Conservation (phyloP, 306 rosid species). For the Trifolium pratense region DNA sequence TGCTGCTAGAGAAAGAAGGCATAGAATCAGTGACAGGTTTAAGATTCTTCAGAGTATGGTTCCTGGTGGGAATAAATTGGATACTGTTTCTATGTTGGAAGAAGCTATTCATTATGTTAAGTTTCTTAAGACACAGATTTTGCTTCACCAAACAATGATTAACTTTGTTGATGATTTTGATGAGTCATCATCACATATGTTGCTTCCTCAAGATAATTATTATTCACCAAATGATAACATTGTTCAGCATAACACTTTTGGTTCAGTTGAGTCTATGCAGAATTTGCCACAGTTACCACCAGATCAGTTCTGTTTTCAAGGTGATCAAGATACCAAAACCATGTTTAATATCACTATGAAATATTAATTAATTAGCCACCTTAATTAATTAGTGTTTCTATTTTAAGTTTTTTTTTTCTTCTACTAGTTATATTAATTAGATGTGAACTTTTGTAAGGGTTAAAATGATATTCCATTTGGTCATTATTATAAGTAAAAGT, state of each 20-base stretch:
- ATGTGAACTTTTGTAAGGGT: conserved; percentile 18
- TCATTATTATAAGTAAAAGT: no score
- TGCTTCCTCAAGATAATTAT: not conserved
- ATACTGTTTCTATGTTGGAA: conserved; percentile 88
- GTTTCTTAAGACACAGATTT: conserved; percentile 80
- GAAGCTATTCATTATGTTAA: conserved; percentile 86
- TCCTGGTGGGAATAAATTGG: conserved; percentile 90
- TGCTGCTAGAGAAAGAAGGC: conserved; percentile 90
- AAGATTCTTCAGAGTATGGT: conserved; percentile 90
- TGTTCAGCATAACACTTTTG: conserved; percentile 29
- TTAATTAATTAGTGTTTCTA: conserved; percentile 35
- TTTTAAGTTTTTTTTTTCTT: not conserved
- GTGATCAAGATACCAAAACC: conserved; percentile 20
- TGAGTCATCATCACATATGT: not conserved
- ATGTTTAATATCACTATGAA: conserved; percentile 41
- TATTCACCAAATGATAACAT: not conserved
- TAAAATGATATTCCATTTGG: not conserved
- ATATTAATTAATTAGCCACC: conserved; percentile 42
- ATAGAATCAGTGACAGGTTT: conserved; percentile 86
- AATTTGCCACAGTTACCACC: conserved; percentile 30
- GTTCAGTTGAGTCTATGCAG: conserved; percentile 31
- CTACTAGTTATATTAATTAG: conserved; percentile 24
- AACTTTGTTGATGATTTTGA: conserved; percentile 45
- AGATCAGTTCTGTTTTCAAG: conserved; percentile 44
- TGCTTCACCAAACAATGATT: conserved; percentile 83